phyloP scores from a whole-genome alignment of 1,284 basidiomycete genomes.

The Malassezia pachydermatis region DNA sequence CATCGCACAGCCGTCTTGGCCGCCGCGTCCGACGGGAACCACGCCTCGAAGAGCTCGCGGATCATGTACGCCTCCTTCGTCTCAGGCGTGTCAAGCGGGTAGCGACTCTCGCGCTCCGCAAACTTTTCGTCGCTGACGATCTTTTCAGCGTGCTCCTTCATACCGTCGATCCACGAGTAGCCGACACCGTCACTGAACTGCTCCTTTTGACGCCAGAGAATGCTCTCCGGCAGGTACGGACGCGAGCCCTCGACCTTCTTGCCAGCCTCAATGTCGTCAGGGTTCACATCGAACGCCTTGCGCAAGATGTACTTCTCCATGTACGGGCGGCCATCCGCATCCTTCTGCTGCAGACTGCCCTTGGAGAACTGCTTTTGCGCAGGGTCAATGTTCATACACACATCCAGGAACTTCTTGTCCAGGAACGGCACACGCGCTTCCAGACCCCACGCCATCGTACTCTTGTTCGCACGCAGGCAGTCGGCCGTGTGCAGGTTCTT shows the following conservation, averaged over 20 bases:
- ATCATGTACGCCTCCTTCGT: slow-evolving; percentile 97
- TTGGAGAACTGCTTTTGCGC: slow-evolving; percentile 84
- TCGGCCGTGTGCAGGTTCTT: slow-evolving; percentile 97
- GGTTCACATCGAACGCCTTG: slow-evolving; percentile 80
- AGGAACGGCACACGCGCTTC: slow-evolving; percentile 98
- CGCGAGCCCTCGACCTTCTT: slow-evolving; percentile 23
- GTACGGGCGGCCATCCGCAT: slow-evolving; percentile 50
- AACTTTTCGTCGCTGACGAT: slow-evolving; percentile 74
- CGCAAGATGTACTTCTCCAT: slow-evolving; percentile 73
- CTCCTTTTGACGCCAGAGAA: slow-evolving; percentile 98
- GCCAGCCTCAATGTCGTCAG: slow-evolving; percentile 62
- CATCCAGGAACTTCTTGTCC: slow-evolving; percentile 90
- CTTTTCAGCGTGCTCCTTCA: slow-evolving; percentile 75
- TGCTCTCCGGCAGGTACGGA: slow-evolving; percentile 83
- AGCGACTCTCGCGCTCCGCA: slow-evolving; percentile 64
- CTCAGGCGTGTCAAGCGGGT: slow-evolving; percentile 72
- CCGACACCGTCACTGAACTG: slow-evolving; percentile 99
- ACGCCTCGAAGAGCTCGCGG: slow-evolving; percentile 78
- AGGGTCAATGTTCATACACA: slow-evolving; percentile 81
- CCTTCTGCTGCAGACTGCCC: slow-evolving; percentile 63
- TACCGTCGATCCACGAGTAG: slow-evolving; percentile 99
- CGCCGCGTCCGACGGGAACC: slow-evolving; percentile 66
- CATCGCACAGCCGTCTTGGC: slow-evolving; percentile 70
- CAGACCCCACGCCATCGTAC: slow-evolving; percentile 99
- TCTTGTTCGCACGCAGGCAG: slow-evolving; percentile 98